phyloP scores from a whole-genome alignment of 202 grass and related monocot genomes.

The Zizania palustris region DNA sequence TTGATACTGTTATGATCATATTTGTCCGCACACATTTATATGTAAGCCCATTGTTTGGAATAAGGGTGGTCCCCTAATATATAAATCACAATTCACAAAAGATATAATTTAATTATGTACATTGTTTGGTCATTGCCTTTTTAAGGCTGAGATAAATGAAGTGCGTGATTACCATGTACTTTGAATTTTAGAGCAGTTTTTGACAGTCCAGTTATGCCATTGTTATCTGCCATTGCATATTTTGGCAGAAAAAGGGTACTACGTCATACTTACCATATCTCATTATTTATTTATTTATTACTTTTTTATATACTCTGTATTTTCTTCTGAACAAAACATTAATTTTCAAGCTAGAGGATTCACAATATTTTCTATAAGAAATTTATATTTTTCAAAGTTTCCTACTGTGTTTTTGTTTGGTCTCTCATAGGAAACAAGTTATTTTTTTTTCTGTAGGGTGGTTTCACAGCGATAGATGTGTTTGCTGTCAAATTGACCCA shows the following conservation, averaged over 20 bases:
- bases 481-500: constrained; percentile 73
- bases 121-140: neutral
- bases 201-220: neutral
- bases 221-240: neutral
- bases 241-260: neutral
- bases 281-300: neutral
- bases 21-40: constrained; percentile 11
- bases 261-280: neutral
- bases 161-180: neutral
- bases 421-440: neutral
- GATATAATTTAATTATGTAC: neutral
- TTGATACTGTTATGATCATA: constrained; percentile 37
- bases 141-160: neutral
- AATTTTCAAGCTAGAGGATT: neutral
- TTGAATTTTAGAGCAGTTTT: neutral
- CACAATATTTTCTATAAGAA: neutral
- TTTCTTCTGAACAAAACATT: neutral
- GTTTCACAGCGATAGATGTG: constrained; percentile 79
- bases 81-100: neutral
- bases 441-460: constrained; percentile 57
- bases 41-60: constrained; percentile 2
- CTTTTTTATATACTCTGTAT: neutral
- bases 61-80: neutral
- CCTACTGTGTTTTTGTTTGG: neutral
- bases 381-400: neutral